phyloP scores from a whole-genome alignment of 2,329 filamentous ascomycete species.

The Dactylellina cionopaga region DNA sequence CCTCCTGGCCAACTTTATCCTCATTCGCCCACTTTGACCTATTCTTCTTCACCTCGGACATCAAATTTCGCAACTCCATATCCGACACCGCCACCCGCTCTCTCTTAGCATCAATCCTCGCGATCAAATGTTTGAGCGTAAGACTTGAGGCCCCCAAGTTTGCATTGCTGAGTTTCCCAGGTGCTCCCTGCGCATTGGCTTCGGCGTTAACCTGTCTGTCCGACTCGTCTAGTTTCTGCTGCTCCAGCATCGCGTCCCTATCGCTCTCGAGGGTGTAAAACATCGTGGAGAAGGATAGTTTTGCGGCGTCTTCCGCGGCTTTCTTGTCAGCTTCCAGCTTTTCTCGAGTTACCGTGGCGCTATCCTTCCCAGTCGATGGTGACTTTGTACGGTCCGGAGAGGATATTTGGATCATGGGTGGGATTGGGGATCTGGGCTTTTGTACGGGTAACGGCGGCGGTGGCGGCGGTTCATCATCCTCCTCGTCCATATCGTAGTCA shows the following conservation, averaged over 20 bases:
- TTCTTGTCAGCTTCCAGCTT: conserved; percentile 91
- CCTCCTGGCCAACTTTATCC: conserved; percentile 96
- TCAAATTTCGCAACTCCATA: conserved; percentile 86
- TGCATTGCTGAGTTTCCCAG: conserved; percentile 85
- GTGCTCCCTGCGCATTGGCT: conserved; percentile 63
- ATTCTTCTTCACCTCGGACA: conserved; percentile 98
- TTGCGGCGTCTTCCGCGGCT: conserved; percentile 87
- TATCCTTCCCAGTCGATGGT: conserved; percentile 67
- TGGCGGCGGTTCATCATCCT: conserved; percentile 68
- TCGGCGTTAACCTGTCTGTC: conserved; percentile 96
- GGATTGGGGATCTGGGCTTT: conserved; percentile 65
- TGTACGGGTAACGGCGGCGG: conserved; percentile 67
- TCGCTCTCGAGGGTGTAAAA: conserved; percentile 97
- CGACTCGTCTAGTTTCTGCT: conserved; percentile 94
- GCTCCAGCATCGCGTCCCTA: conserved; percentile 94
- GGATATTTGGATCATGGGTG: conserved; percentile 73
- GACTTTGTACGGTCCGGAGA: conserved; percentile 69
- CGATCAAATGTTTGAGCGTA: conserved; percentile 95
- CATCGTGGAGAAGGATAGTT: conserved; percentile 88
- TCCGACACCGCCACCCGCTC: conserved; percentile 90
- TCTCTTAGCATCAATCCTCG: conserved; percentile 91
- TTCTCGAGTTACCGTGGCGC: conserved; percentile 75
- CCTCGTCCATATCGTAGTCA: conserved; percentile 72
- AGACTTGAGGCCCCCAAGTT: conserved; percentile 96
- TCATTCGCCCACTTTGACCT: conserved; percentile 99